Percentiles rank a stretch among this genome's conserved stretches.
Conservation (phyloP, 2,329 filamentous ascomycete species). For the Colletotrichum sp. region DNA sequence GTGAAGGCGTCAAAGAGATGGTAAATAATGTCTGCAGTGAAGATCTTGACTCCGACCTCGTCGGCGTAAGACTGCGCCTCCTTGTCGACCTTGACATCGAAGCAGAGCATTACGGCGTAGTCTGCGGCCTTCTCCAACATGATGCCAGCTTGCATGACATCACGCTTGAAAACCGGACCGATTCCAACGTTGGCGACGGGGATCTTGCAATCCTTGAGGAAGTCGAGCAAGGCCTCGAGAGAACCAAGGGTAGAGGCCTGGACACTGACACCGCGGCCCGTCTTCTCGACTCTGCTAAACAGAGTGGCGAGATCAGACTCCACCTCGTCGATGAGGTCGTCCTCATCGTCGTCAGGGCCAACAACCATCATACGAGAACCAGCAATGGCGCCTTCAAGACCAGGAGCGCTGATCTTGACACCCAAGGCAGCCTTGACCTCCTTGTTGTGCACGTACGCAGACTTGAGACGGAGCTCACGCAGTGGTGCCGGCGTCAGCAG, state of each 20-base stretch:
- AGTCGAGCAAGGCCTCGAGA: conserved; percentile 93
- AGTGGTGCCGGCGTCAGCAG: conserved; percentile 91
- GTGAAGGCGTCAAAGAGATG: conserved; percentile 97
- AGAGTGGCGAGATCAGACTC: conserved; percentile 92
- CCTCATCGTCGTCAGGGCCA: conserved; percentile 93
- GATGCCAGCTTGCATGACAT: conserved; percentile 92
- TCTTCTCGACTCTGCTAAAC: conserved; percentile 89
- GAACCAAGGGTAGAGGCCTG: conserved; percentile 98
- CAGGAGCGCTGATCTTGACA: conserved; percentile 98
- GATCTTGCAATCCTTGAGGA: conserved; percentile 95
- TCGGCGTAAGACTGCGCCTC: conserved; percentile 91
- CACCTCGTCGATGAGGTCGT: conserved; percentile 95
- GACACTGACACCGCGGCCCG: conserved; percentile 92
- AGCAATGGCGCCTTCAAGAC: conserved; percentile 93
- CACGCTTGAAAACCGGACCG: conserved; percentile 96
- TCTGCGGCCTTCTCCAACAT: conserved; percentile 97
- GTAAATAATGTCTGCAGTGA: conserved; percentile 99
- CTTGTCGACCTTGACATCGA: conserved; percentile 99
- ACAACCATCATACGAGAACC: conserved; percentile 94
- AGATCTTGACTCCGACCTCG: conserved; percentile 94
- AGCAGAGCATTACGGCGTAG: conserved; percentile 98
- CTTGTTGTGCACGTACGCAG: conserved; percentile 97
- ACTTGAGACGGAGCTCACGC: conserved; percentile 94
- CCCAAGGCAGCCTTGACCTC: conserved; percentile 97
- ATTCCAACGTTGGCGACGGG: conserved; percentile 97